Base-by-base conservation (phyloP, 345 rosid species). In the Theobroma cacao region DNA sequence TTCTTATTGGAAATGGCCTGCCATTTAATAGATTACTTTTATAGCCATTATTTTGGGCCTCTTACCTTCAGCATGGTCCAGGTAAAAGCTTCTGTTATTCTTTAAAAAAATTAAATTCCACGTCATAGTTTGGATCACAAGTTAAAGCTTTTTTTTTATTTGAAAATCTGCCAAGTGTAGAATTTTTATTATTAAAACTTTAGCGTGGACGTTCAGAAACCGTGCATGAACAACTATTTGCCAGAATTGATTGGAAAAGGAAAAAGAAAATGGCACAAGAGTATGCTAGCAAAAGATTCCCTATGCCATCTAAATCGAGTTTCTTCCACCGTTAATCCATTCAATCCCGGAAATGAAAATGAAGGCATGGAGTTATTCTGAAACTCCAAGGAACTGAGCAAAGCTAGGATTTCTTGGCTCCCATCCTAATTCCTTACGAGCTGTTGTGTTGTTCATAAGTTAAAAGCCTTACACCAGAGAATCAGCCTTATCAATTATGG, bases 381-480 rank as follows among this genome's bases (percentile, higher is more conserved):
- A 75, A 20, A 89, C 80, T 75, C 94, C 95, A 12, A 96, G 85
- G 86, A 90, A 96, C 2, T 87, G 87, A 71, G 93, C 91, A 77
- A 96, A 96, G 88, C 97, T 94, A 20, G 88, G 88, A 80, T 91
- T 86, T 81, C 89, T 90, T 1, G 98, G 98, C 82, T 96, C 94
- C 99, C 99, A 94, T 56, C 89, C 97, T 55, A 96, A 78, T 69
- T 92, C 97, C 1, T 83, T 77, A 7, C 92, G 88, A 78, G 99
- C 94, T 80, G 72, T 82, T 0, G 92, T 80, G 88, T 94, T 96
- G 93, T 40, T 40, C 43, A 40, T 40, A 40, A 6, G 9, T 40
- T 40, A 40, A 8, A 40, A 11, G 43, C 43, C 43, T 40, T 40
- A 40, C 7, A 0, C 10, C 43, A 40, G 43, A 40, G 43, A 40